Evolutionary conservation across 148 eudicot species (phyloP).

Genomic region (Rhododendron mucronatum): DNA sequence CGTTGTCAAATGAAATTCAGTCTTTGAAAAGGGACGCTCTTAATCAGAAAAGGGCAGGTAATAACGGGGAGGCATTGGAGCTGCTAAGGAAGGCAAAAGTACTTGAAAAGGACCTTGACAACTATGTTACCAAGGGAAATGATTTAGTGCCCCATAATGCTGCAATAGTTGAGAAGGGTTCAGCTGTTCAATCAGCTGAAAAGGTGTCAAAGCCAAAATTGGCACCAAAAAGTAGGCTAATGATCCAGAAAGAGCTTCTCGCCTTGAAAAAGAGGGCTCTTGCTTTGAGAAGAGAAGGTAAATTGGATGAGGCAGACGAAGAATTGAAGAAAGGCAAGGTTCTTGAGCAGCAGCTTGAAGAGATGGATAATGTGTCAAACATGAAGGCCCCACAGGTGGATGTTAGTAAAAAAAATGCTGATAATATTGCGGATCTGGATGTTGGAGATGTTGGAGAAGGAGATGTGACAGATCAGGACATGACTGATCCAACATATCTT

Average conservation of each 20-base stretch:
- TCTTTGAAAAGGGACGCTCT: constrained; percentile 74
- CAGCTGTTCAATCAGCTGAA: constrained; percentile 5
- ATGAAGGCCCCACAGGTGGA: constrained; percentile 19
- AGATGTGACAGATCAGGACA: constrained; percentile 80
- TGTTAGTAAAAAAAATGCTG: constrained; percentile 20
- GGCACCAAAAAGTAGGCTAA: constrained; percentile 55
- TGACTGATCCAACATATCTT: constrained; percentile 79
- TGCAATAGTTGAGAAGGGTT: constrained; percentile 4
- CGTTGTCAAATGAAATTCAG: constrained; percentile 44
- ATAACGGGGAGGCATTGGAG: constrained; percentile 56
- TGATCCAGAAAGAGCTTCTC: constrained; percentile 82
- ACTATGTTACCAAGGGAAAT: constrained; percentile 15
- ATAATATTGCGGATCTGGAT: constrained; percentile 25
- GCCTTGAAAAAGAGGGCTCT: constrained; percentile 80
- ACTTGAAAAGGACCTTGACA: constrained; percentile 61
- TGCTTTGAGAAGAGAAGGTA: constrained; percentile 83
- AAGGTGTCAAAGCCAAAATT: constrained; percentile 16
- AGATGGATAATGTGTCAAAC: constrained; percentile 50
- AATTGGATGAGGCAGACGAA: constrained; percentile 76
- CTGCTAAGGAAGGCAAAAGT: constrained; percentile 68
- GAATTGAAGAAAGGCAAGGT: constrained; percentile 76
- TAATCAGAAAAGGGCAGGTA: constrained; percentile 62
- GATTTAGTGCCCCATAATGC: neutral
- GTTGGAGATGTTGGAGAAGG: constrained; percentile 42
- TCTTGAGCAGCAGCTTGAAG: constrained; percentile 87